Evolutionary conservation across 2,329 filamentous ascomycete species (phyloP).

Genomic region (Fusarium algeriense): DNA sequence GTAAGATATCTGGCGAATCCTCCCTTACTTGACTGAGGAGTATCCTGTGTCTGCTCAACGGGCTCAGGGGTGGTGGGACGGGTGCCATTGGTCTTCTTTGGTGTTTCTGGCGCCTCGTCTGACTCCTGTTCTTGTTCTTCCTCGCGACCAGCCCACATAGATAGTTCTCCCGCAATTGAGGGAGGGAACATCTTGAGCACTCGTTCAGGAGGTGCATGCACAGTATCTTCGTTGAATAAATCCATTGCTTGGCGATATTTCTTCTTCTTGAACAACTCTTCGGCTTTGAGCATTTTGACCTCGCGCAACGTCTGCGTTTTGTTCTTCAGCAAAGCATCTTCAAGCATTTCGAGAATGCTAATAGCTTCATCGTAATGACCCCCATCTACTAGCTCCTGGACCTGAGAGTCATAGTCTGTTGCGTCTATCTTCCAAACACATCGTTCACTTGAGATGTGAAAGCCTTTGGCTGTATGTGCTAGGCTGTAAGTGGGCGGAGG

Average conservation of each 20-base stretch:
- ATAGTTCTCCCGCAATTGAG: slow-evolving; percentile 85
- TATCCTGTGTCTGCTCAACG: slow-evolving; percentile 44
- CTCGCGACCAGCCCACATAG: slow-evolving; percentile 62
- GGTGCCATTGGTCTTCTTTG: slow-evolving; percentile 48
- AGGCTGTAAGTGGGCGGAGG: slow-evolving; percentile 92
- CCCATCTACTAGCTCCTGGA: slow-evolving; percentile 81
- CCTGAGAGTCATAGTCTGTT: slow-evolving; percentile 89
- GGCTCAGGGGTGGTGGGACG: slow-evolving; percentile 47
- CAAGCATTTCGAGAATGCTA: slow-evolving; percentile 87
- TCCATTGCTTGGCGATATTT: slow-evolving; percentile 90
- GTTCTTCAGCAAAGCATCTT: slow-evolving; percentile 88
- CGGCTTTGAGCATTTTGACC: slow-evolving; percentile 92
- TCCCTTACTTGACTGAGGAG: slow-evolving; percentile 55
- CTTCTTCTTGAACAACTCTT: slow-evolving; percentile 82
- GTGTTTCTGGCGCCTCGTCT: slow-evolving; percentile 52
- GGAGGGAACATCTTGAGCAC: slow-evolving; percentile 88
- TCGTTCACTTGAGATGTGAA: slow-evolving; percentile 91
- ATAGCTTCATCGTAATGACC: slow-evolving; percentile 90
- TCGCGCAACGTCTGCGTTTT: slow-evolving; percentile 85
- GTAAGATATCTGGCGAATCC: slow-evolving; percentile 69
- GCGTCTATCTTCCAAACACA: slow-evolving; percentile 97
- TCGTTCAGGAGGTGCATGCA: slow-evolving; percentile 88
- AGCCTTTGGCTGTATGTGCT: slow-evolving; percentile 96
- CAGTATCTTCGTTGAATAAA: slow-evolving; percentile 84
- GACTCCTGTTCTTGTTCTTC: slow-evolving; percentile 49